A percentile compares a stretch with the other conserved stretches of the same genome.
phyloP scores from a whole-genome alignment of 2,329 filamentous ascomycete species.

The Aureobasidium sp. region DNA sequence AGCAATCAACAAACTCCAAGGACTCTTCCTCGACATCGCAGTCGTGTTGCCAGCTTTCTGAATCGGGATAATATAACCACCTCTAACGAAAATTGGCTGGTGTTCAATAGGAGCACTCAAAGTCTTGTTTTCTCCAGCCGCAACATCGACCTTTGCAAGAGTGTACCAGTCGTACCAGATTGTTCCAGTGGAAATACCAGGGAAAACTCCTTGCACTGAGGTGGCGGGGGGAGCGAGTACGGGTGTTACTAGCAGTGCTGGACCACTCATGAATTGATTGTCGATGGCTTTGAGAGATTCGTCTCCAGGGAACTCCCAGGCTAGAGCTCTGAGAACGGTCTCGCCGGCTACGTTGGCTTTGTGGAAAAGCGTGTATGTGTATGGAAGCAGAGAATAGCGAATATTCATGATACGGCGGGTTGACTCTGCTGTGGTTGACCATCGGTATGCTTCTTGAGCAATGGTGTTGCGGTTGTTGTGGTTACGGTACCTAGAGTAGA shows the following conservation, averaged over 20 bases:
- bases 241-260: conserved; percentile 18
- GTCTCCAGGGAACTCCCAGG: conserved; percentile 22
- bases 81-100: conserved; percentile 18
- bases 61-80: conserved; percentile 19
- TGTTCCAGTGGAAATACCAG: conserved; percentile 17
- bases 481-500: conserved; percentile 16
- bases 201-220: conserved; percentile 20
- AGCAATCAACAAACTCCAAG: conserved; percentile 20
- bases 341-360: conserved; percentile 17
- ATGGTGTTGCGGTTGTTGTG: conserved; percentile 22
- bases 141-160: conserved; percentile 15
- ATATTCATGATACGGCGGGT: conserved; percentile 21
- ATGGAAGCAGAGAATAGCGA: conserved; percentile 20
- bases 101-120: conserved; percentile 19
- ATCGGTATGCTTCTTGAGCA: conserved; percentile 21
- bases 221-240: conserved; percentile 18
- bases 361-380: conserved; percentile 23
- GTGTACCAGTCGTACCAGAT: conserved; percentile 24
- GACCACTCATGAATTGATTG: conserved; percentile 22
- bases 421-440: conserved; percentile 19
- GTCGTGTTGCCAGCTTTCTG: conserved; percentile 20
- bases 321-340: conserved; percentile 19
- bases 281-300: conserved; percentile 17
- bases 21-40: conserved; percentile 13
- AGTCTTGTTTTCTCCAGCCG: conserved; percentile 19